Base-by-base conservation (phyloP, 2,329 filamentous ascomycete species). In the Bipolaris zeicola region DNA sequence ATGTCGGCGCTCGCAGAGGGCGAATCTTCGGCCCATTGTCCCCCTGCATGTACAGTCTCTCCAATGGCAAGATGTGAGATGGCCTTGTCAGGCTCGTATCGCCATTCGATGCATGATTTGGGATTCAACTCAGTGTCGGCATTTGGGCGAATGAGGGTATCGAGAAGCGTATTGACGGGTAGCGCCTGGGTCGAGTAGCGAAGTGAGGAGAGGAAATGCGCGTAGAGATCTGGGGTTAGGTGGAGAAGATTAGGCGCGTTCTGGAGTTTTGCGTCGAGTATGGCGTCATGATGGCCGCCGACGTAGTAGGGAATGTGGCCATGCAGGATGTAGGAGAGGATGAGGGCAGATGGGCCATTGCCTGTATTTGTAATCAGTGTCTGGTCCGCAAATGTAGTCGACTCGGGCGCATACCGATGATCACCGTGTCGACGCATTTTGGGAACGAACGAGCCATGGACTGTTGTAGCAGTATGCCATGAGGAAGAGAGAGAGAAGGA, bases 281-380 rank as follows among this genome's bases (percentile, higher is more conserved):
- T 75, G 28, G 78, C 73, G 70, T 87, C 85, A 34, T 84, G 83
- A 72, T 87, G 85, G 34, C 80, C 80, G 51, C 79, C 73, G 36
- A 79, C 73, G 64, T 87, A 87, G 66, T 80, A 81, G 5, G 85
- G 85, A 50, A 86, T 77, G 65, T 87, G 78, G 36, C 85, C 85
- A 71, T 87, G 84, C 26, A 87, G 80, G 41, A 87, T 85, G 70
- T 85, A 87, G 43, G 84, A 86, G 34, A 87, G 78, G 63, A 87
- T 83, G 74, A 87, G 79, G 49, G 85, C 83, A 48, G 85, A 85
- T 43, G 85, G 85, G 53, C 85, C 85, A 69, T 85, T 86, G 67
- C 85, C 85, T 86, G 61, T 22, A 56, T 57, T 49, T 66, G 66
- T 65, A 62, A 66, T 73, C 58, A 75, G 68, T 65, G 24, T 18